Percentiles rank a stretch among this genome's conserved stretches.
These are phyloP conservation scores for Eucalyptus sp. DNA, from an alignment of 345 rosid species.

Conservation along the genomic window DNA sequence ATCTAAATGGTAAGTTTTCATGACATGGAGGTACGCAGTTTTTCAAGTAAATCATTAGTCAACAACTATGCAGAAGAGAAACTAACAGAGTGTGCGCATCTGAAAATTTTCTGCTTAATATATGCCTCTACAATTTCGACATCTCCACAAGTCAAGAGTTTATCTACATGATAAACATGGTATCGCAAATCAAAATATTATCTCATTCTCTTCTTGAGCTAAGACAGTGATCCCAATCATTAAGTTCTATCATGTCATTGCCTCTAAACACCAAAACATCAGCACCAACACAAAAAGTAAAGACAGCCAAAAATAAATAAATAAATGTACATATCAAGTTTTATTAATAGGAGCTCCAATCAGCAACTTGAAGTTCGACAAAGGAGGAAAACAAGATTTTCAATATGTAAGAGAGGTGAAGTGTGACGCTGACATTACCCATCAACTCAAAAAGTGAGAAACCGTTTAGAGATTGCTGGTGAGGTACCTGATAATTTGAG, in stretches of 20 bases:
- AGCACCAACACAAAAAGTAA: background rate
- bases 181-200: background rate
- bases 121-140: background rate
- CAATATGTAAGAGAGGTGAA: background rate
- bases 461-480: background rate
- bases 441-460: background rate
- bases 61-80: background rate
- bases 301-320: background rate
- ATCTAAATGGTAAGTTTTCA: background rate
- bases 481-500: constrained; percentile 60
- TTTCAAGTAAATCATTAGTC: background rate
- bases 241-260: background rate
- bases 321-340: background rate
- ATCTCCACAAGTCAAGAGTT: background rate
- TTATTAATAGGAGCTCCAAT: background rate
- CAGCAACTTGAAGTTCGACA: background rate
- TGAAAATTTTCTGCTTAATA: background rate
- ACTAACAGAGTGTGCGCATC: background rate
- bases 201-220: background rate
- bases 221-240: background rate
- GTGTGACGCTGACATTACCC: background rate
- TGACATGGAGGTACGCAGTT: background rate
- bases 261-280: background rate
- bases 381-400: background rate
- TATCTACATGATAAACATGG: background rate